Base-by-base conservation (phyloP, 768 basidiomycete species). In the Mycena haematopus region DNA sequence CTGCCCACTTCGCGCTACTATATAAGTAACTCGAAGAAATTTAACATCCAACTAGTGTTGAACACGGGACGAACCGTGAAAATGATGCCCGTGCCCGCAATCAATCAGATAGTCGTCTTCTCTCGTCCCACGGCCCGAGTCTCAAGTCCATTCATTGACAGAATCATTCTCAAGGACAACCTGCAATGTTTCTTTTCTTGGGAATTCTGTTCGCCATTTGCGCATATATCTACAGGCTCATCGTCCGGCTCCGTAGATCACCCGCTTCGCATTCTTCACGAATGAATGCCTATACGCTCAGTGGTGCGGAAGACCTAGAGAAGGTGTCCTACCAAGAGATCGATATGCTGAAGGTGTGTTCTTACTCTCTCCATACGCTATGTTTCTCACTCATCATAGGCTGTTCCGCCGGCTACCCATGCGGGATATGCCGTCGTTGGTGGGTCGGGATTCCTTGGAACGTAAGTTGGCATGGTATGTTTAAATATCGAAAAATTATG, bases 371-470 rank as follows among this genome's bases (percentile, higher is more conserved):
- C 40, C n/a, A 21, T 42, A 42, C 6, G 7, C 40, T n/a, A 42
- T 42, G n/a, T n/a, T 7, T n/a, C 40, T 42, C 19, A n/a, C 40
- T 17, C 19, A 10, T 42, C n/a, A 19, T n/a, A 42, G 40, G n/a
- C 40, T 10, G 40, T 74, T 29, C 73, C 73, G 9, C 54, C 58
- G 11, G 63, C 71, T 5, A 75, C 74, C 7, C 67, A 68, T 15
- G 53, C 50, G 7, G 70, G 73, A 2, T 77, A 76, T 53, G 73
- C 68, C 2, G 67, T 77, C 35, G 56, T 75, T 9, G 76, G 75
- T 10, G 75, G 75, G 4, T 75, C 76, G 14, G 75, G 75, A 1
- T 76, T 75, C 53, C 63, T 77, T 27, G 76, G 76, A 51, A 71
- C 71, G 76, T 73, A 54, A 38, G 14, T 24, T n/a, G 25, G 42